Evolutionary conservation across 23 red algal species (phyloP), one percentile per base, ranked within the genome.

Genomic region (Gracilaria gracilis): DNA sequence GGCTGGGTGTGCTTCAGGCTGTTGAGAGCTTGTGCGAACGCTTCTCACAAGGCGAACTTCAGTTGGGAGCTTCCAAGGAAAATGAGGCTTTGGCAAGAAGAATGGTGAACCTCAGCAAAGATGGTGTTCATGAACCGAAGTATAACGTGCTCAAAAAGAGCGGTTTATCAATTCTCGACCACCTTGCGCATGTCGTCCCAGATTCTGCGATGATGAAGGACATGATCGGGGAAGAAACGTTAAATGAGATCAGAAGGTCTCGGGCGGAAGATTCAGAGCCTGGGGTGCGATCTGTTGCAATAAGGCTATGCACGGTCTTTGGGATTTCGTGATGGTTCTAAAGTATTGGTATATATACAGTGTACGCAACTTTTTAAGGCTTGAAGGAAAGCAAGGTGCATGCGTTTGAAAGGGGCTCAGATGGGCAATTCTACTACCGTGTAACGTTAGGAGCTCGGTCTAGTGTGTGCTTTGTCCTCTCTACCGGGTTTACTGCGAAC

Each of bases 61-160:
- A 57, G 12, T 33, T 40, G 0, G 19, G 37, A 31, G n/a, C 12
- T 0, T 50, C 62, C 27, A 6, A 4, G 44, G 51, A 55, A 54
- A 29, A 25, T 21, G 34, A 33, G 7, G 27, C 51, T 5, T 36
- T 87, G 65, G 38, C 44, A 9, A 55, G 24, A 35, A 44, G 84
- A 57, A 58, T 87, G 28, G 69, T 71, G 20, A 70, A 74, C 64
- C 46, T 87, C 44, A 35, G 62, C 36, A 71, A 75, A 31, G 23
- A 51, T 61, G 84, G 84, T n/a, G 37, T 87, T n/a, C 65, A 57
- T 61, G 84, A 87, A 38, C 42, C 67, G 24, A 87, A 87, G 67
- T 87, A 87, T 39, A 67, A 36, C 34, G 44, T 32, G 62, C 65
- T 87, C 8, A 47, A 36, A 23, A 49, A 58, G 44, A 74, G 38